Evolutionary conservation across 495 filamentous ascomycete species (phyloP).

Genomic region (Neurospora discreta): DNA sequence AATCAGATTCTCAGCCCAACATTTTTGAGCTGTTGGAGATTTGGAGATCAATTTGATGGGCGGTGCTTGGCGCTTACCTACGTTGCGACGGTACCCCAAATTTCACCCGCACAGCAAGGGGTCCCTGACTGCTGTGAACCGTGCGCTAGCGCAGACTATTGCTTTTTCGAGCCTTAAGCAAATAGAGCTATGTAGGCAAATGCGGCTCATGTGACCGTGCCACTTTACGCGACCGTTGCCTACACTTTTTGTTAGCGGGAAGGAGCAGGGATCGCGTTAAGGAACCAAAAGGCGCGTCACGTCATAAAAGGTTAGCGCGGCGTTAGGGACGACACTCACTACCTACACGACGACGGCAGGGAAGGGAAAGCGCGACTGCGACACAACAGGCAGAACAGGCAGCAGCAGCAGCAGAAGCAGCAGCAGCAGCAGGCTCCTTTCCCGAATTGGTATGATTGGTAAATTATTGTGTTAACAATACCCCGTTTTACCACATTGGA

Average conservation of each 20-base stretch:
- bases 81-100: not conserved
- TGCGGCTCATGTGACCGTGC: constrained; percentile 7
- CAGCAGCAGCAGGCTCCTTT: too few relatives aligned
- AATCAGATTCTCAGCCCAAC: not conserved
- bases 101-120: not conserved
- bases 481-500: too few relatives aligned
- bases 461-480: too few relatives aligned
- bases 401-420: too few relatives aligned
- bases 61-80: not conserved
- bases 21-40: not conserved
- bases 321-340: not conserved
- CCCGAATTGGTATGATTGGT: too few relatives aligned
- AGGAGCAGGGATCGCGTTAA: constrained; percentile 7
- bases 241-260: not conserved
- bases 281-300: not conserved
- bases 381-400: not conserved
- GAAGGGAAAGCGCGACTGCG: not conserved
- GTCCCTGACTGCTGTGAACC: not conserved
- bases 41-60: not conserved
- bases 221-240: constrained; percentile 15
- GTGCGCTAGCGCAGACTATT: not conserved
- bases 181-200: not conserved
- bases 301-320: not conserved
- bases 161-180: not conserved
- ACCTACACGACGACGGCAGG: not conserved